Conservation (phyloP, 495 filamentous ascomycete species). For the Aspergillus asperescens region DNA sequence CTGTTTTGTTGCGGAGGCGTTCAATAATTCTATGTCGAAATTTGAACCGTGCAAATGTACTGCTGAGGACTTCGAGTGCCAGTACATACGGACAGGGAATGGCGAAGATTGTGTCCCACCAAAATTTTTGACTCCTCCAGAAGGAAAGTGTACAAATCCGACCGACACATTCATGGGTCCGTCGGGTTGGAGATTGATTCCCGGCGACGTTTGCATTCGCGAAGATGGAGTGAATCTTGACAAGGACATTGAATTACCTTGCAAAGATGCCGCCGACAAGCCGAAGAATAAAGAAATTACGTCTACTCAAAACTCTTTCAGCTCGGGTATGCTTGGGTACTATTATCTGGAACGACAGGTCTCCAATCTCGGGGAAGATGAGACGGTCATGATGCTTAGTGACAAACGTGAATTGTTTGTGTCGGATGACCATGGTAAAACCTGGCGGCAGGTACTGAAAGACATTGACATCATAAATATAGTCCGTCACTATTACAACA, state of each 20-base stretch:
- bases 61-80: slow-evolving; percentile 84
- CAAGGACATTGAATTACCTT: slow-evolving; percentile 43
- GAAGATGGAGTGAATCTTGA: slow-evolving; percentile 43
- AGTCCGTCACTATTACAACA: slow-evolving; percentile 68
- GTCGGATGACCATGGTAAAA: slow-evolving; percentile 76
- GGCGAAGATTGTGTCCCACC: slow-evolving; percentile 59
- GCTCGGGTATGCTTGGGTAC: slow-evolving; percentile 52
- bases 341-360: slow-evolving; percentile 82
- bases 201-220: slow-evolving; percentile 79
- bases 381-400: slow-evolving; percentile 81
- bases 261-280: slow-evolving; percentile 41
- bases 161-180: slow-evolving; percentile 70
- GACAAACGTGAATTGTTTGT: slow-evolving; percentile 58
- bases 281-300: slow-evolving; percentile 58
- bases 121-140: slow-evolving; percentile 44
- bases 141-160: slow-evolving; percentile 60
- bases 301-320: slow-evolving; percentile 51
- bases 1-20: slow-evolving; percentile 84
- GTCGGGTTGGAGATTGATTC: slow-evolving; percentile 88
- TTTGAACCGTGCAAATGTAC: slow-evolving; percentile 73
- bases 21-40: slow-evolving; percentile 62
- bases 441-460: slow-evolving; percentile 53
- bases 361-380: slow-evolving; percentile 57
- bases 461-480: slow-evolving; percentile 61
- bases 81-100: slow-evolving; percentile 70